A percentile compares a stretch with the other conserved stretches of the same genome.
These are phyloP conservation scores for Yamadazyma aaseri DNA, from an alignment of 1,139 yeast genomes.

Conservation along the genomic window DNA sequence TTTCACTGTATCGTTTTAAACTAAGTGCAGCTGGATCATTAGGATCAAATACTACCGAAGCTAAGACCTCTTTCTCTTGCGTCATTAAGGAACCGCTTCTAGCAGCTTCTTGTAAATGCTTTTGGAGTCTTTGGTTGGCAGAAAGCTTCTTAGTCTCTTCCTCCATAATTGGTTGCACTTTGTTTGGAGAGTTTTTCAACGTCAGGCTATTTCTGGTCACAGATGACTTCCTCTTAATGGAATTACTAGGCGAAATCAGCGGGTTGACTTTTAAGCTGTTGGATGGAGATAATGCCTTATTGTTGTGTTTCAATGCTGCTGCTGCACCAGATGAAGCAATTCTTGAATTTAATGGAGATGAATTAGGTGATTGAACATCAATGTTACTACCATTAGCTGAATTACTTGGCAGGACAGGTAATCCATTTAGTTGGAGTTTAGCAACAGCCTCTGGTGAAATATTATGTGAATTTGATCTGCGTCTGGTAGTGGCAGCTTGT, in stretches of 20 bases:
- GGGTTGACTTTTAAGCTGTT: constrained; percentile 10
- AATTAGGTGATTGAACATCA: constrained; percentile 5
- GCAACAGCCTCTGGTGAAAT: constrained; percentile 6
- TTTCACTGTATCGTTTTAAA: constrained; percentile 18
- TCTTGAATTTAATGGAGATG: constrained; percentile 12
- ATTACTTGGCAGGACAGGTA: neutral
- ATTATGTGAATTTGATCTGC: constrained; percentile 45
- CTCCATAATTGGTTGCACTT: constrained; percentile 7
- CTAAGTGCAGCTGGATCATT: constrained; percentile 30
- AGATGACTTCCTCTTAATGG: constrained; percentile 10
- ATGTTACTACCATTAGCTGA: neutral
- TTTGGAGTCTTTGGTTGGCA: constrained; percentile 43
- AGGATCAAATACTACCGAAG: constrained; percentile 43
- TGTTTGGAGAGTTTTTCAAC: constrained; percentile 2
- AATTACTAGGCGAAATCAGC: constrained; percentile 3
- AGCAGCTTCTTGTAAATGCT: constrained; percentile 40
- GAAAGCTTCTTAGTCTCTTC: constrained; percentile 20
- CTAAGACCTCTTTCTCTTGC: constrained; percentile 36
- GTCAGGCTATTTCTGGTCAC: constrained; percentile 7
- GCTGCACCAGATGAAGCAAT: constrained; percentile 38
- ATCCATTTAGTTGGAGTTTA: neutral
- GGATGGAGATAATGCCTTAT: constrained; percentile 8
- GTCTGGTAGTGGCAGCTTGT: constrained; percentile 15
- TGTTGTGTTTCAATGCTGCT: constrained; percentile 26
- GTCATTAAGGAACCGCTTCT: constrained; percentile 39